Evolutionary conservation across 345 rosid genomes (phyloP).

Genomic region (Camelina laxa): DNA sequence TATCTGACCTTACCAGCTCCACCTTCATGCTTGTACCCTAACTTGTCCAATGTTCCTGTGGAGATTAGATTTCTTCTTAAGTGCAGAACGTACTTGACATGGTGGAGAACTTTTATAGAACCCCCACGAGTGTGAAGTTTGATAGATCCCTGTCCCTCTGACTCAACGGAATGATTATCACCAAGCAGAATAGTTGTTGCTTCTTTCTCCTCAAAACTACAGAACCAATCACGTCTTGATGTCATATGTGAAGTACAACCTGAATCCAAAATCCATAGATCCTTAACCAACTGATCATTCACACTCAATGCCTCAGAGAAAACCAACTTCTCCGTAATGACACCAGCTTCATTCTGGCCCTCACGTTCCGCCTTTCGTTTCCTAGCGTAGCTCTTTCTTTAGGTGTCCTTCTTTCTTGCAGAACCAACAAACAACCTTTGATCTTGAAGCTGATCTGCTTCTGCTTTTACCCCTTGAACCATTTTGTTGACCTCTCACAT

Average conservation of each 20-base stretch:
- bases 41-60: background rate
- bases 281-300: no score
- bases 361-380: no score
- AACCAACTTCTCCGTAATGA: no score
- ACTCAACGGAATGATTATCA: background rate
- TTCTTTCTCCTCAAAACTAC: accelerated
- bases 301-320: no score
- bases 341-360: no score
- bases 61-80: background rate
- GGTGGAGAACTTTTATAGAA: accelerated
- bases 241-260: background rate
- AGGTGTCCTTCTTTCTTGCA: no score
- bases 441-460: no score
- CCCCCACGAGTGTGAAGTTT: background rate
- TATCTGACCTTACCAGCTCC: background rate
- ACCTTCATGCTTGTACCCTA: background rate
- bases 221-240: background rate
- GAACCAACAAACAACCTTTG: no score
- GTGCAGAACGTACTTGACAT: background rate
- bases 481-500: no score
- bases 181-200: accelerated
- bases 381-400: no score
- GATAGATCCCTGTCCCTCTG: background rate
- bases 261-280: background rate
- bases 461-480: no score